These are phyloP conservation scores for Cercophora samala DNA, from an alignment of 495 filamentous ascomycete species.

Conservation along the genomic window DNA sequence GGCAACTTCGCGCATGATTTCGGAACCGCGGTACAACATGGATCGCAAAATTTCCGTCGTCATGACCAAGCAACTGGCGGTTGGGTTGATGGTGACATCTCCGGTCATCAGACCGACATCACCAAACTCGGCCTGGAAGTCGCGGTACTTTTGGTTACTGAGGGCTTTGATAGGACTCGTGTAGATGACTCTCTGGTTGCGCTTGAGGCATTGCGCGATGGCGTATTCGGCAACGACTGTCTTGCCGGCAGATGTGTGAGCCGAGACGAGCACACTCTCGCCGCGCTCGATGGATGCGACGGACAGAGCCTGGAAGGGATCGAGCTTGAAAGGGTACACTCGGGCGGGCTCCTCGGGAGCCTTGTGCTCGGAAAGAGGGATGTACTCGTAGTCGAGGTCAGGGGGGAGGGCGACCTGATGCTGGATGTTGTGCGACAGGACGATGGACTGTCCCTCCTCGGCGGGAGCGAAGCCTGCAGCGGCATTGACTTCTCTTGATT, in stretches of 20 bases:
- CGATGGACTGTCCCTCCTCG: constrained; percentile 61
- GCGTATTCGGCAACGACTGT: constrained; percentile 98
- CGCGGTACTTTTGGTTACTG: constrained; percentile 97
- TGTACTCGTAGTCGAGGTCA: constrained; percentile 76
- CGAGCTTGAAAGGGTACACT: constrained; percentile 81
- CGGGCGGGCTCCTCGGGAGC: constrained; percentile 79
- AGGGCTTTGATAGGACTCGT: constrained; percentile 98
- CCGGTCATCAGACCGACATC: constrained; percentile 98
- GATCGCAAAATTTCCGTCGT: constrained; percentile 98
- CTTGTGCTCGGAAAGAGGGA: constrained; percentile 88
- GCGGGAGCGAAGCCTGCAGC: constrained; percentile 73
- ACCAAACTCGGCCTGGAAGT: constrained; percentile 91
- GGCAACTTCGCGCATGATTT: constrained; percentile 97
- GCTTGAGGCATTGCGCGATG: constrained; percentile 93
- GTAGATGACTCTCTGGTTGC: constrained; percentile 97
- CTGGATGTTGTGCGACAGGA: constrained; percentile 92
- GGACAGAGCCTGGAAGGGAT: constrained; percentile 93
- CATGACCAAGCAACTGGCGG: constrained; percentile 97
- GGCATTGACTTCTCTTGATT: constrained; percentile 81
- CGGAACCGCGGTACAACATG: constrained; percentile 96
- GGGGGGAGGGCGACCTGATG: constrained; percentile 95
- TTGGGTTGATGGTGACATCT: constrained; percentile 98
- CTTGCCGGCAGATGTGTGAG: constrained; percentile 96
- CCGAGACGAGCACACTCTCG: constrained; percentile 94
- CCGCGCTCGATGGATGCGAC: constrained; percentile 90